phyloP scores from a whole-genome alignment of 805 yeast genomes.

The Millerozyma miso region DNA sequence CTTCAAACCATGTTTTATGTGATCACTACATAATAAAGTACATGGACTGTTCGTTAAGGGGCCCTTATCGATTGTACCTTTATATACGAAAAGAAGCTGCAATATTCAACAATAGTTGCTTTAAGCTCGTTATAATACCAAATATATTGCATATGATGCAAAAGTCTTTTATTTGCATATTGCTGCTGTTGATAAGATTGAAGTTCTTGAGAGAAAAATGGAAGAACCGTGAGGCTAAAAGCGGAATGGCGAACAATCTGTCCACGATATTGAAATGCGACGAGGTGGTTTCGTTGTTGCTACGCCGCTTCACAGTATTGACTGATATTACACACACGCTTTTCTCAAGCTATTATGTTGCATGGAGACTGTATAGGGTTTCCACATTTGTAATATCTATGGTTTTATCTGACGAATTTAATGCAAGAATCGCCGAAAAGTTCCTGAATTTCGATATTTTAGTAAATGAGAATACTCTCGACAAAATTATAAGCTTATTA shows the following conservation, averaged over 20 bases:
- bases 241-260: background rate
- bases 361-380: slow-evolving; percentile 65
- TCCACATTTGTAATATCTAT: slow-evolving; percentile 38
- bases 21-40: too few species aligned
- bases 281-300: background rate
- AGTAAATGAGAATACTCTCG: background rate
- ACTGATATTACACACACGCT: slow-evolving; percentile 21
- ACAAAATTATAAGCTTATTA: background rate
- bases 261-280: background rate
- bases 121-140: slow-evolving; percentile 42
- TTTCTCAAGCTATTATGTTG: slow-evolving; percentile 58
- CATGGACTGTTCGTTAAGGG: too few species aligned
- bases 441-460: too few species aligned
- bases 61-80: too few species aligned
- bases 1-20: too few species aligned
- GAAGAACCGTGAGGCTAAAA: background rate
- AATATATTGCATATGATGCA: slow-evolving; percentile 22
- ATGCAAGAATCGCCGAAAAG: background rate
- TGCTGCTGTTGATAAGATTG: slow-evolving; percentile 17
- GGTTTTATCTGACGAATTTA: background rate
- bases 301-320: background rate
- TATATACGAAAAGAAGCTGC: too few species aligned
- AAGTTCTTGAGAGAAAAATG: background rate
- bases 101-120: slow-evolving; percentile 25
- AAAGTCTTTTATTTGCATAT: slow-evolving; percentile 11